phyloP scores from a whole-genome alignment of 345 rosid species.

The Kernera saxatilis region DNA sequence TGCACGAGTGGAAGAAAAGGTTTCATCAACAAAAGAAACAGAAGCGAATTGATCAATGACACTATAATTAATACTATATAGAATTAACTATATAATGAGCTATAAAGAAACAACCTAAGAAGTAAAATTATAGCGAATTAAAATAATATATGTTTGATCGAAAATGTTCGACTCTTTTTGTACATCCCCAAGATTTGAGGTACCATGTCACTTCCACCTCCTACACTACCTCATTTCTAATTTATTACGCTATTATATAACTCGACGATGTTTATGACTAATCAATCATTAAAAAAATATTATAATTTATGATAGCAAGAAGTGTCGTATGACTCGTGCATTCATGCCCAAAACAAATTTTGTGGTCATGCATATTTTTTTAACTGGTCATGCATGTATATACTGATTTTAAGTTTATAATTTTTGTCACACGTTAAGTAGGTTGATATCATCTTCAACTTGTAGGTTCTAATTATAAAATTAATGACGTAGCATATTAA shows the following conservation, averaged over 20 bases:
- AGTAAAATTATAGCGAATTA: neutral
- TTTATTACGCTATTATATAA: slow-evolving; percentile 21
- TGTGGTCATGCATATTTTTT: neutral
- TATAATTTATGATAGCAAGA: neutral
- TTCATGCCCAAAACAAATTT: neutral
- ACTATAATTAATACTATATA: neutral
- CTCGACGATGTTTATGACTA: slow-evolving; percentile 14
- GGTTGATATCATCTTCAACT: slow-evolving; percentile 1
- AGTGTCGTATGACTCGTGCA: slow-evolving; percentile 3
- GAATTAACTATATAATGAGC: neutral
- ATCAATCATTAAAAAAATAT: neutral
- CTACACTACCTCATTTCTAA: slow-evolving; percentile 27
- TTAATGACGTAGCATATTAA: too few species aligned
- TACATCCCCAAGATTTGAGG: slow-evolving; percentile 39
- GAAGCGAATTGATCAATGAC: neutral
- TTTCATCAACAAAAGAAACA: slow-evolving; percentile 3
- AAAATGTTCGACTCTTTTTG: slow-evolving; percentile 25
- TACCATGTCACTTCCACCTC: slow-evolving; percentile 39
- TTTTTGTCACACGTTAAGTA: neutral
- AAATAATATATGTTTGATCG: slow-evolving; percentile 1
- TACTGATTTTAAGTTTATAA: neutral
- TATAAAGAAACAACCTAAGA: slow-evolving; percentile 7
- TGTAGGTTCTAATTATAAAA: neutral
- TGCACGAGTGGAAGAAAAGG: slow-evolving; percentile 46
- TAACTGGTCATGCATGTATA: neutral